Percentiles rank a stretch among this genome's conserved stretches.
These are phyloP conservation scores for Talaromyces stipitatus DNA, from an alignment of 495 filamentous ascomycete species.

Conservation along the genomic window DNA sequence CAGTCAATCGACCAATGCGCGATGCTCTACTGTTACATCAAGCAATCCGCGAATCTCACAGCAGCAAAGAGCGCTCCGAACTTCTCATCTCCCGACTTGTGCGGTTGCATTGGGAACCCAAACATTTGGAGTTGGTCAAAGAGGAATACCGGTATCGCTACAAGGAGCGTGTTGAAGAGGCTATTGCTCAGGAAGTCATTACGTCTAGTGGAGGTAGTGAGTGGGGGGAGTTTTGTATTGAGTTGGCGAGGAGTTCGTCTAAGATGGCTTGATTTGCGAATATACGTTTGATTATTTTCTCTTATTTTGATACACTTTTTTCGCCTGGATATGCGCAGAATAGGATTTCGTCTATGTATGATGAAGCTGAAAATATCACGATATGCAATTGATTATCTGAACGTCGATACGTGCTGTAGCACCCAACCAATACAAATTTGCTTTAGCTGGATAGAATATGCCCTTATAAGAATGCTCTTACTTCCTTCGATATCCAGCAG, in stretches of 20 bases:
- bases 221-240: conserved; percentile 53
- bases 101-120: conserved; percentile 75
- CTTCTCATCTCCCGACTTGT: conserved; percentile 75
- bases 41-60: conserved; percentile 59
- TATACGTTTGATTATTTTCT: neutral
- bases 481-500: no score
- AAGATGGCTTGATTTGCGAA: neutral
- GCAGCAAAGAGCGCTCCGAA: conserved; percentile 67
- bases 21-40: conserved; percentile 94
- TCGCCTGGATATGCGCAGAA: no score
- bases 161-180: conserved; percentile 57
- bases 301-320: no score
- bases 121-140: conserved; percentile 67
- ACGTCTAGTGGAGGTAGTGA: conserved; percentile 29
- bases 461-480: no score
- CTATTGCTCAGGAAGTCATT: conserved; percentile 44
- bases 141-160: conserved; percentile 64
- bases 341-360: no score
- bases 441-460: no score
- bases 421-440: no score
- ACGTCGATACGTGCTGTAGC: no score
- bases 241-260: conserved; percentile 37
- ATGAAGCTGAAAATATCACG: no score
- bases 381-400: no score
- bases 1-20: conserved; percentile 89